phyloP scores from a whole-genome alignment of 1,284 basidiomycete species.

The Tetrapyrgos nigripes region DNA sequence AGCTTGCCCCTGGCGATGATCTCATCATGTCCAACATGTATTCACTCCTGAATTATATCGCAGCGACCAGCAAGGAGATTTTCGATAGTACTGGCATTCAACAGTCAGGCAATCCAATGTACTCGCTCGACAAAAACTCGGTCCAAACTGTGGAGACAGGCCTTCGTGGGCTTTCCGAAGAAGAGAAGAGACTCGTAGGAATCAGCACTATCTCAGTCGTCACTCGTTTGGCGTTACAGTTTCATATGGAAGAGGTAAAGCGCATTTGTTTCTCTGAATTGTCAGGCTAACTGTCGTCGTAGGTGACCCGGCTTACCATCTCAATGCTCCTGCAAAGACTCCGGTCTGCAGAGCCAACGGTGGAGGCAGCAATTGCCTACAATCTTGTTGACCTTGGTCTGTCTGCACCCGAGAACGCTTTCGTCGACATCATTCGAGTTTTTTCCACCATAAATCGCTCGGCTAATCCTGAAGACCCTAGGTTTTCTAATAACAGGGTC shows the following conservation, averaged over 20 bases:
- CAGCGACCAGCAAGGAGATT: slow-evolving; percentile 79
- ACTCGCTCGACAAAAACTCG: slow-evolving; percentile 51
- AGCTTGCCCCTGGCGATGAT: slow-evolving; percentile 90
- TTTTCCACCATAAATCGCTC: slow-evolving; percentile 89
- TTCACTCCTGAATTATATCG: slow-evolving; percentile 91
- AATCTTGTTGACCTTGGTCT: slow-evolving; percentile 92
- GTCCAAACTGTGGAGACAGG: slow-evolving; percentile 65
- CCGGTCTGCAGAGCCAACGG: slow-evolving; percentile 81
- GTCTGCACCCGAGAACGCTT: slow-evolving; percentile 77
- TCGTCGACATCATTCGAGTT: slow-evolving; percentile 85
- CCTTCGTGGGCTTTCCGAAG: slow-evolving; percentile 75
- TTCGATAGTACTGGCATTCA: slow-evolving; percentile 57
- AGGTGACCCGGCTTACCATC: slow-evolving; percentile 86
- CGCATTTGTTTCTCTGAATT: not conserved
- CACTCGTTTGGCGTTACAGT: slow-evolving; percentile 83
- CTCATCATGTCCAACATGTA: slow-evolving; percentile 96
- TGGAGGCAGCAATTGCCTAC: slow-evolving; percentile 91
- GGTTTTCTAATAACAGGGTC: slow-evolving; percentile 88
- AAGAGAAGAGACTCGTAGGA: slow-evolving; percentile 84
- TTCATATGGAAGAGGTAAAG: slow-evolving; percentile 77
- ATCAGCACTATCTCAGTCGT: slow-evolving; percentile 93
- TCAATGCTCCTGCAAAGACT: slow-evolving; percentile 94
- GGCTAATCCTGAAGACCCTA: slow-evolving; percentile 84
- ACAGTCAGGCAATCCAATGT: slow-evolving; percentile 48
- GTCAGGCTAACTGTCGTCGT: not conserved